A percentile compares a stretch with the other conserved stretches of the same genome.
phyloP scores from a whole-genome alignment of 495 filamentous ascomycete genomes.

The Sporormia fimetaria region DNA sequence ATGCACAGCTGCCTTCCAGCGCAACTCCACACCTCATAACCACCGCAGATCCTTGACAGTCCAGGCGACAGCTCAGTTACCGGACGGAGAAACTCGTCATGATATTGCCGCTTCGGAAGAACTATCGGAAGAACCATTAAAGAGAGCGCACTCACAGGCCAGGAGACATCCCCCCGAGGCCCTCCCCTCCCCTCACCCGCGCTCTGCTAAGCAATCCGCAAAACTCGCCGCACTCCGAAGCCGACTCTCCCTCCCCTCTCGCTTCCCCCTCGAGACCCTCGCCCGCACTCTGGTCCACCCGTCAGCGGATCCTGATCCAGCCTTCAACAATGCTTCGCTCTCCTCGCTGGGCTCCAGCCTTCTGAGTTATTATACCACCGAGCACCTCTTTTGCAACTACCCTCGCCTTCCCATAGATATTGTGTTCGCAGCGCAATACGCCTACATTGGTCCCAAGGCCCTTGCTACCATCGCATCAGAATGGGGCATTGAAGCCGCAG shows the following conservation, averaged over 20 bases:
- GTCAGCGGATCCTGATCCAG: slow-evolving; percentile 62
- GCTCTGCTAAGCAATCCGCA: slow-evolving; percentile 59
- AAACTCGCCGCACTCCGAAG: slow-evolving; percentile 91
- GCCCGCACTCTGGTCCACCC: slow-evolving; percentile 75
- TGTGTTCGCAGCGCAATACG: slow-evolving; percentile 69
- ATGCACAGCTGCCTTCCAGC: slow-evolving; percentile 4
- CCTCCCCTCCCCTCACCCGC: slow-evolving; percentile 56
- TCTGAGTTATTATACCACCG: slow-evolving; percentile 73
- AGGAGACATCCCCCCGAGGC: slow-evolving; percentile 4
- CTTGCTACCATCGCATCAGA: slow-evolving; percentile 58
- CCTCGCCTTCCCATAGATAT: slow-evolving; percentile 80
- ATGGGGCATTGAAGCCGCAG: slow-evolving; percentile 84
- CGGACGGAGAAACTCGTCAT: neutral
- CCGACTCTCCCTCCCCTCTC: slow-evolving; percentile 70
- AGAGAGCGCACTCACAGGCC: too few species aligned
- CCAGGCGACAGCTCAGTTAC: slow-evolving; percentile 7
- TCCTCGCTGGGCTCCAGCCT: slow-evolving; percentile 70
- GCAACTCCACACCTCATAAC: slow-evolving; percentile 23
- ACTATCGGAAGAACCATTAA: too few species aligned
- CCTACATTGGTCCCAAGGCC: slow-evolving; percentile 62
- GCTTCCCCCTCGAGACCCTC: slow-evolving; percentile 74
- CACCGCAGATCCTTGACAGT: slow-evolving; percentile 13
- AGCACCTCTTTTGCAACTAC: slow-evolving; percentile 75
- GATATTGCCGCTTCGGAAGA: neutral
- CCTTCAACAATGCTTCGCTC: slow-evolving; percentile 74